Evolutionary conservation across 257 asterid genomes (phyloP).

Genomic region (Linderniella brevidens): DNA sequence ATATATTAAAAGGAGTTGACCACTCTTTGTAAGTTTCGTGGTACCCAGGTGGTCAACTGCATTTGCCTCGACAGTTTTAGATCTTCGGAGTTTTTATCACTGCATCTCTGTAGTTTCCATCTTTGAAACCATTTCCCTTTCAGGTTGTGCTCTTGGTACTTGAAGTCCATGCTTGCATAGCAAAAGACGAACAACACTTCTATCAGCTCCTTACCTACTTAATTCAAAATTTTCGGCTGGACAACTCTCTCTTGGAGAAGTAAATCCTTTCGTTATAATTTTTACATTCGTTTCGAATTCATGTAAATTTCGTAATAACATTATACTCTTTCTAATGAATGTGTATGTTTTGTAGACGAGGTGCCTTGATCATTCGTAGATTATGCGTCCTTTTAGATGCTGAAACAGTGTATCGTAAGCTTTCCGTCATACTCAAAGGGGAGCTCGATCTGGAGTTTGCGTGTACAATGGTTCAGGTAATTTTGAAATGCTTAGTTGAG

Average conservation of each 20-base stretch:
- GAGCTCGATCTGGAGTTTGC: conserved; percentile 91
- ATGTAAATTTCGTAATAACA: conserved; percentile 1
- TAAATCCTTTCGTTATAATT: conserved; percentile 15
- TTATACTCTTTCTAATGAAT: conserved; percentile 12
- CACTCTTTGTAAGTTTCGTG: no score
- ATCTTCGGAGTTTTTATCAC: no score
- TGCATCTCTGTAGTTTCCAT: background rate
- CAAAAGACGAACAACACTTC: conserved; percentile 72
- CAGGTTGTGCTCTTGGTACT: conserved; percentile 97
- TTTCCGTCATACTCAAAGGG: conserved; percentile 69
- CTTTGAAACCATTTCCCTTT: conserved; percentile 3
- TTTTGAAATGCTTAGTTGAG: background rate
- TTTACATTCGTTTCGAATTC: conserved; percentile 4
- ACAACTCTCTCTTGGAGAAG: conserved; percentile 93
- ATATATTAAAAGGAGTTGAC: no score
- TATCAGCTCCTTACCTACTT: conserved; percentile 59
- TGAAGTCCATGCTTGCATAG: conserved; percentile 97
- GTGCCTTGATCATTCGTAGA: conserved; percentile 83
- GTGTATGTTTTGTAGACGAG: conserved; percentile 53
- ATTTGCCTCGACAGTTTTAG: no score
- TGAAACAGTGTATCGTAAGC: conserved; percentile 79
- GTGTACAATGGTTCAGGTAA: conserved; percentile 86
- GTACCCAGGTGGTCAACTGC: no score
- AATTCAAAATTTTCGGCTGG: conserved; percentile 57
- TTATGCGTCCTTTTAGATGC: conserved; percentile 87